Evolutionary conservation across 352 stramenopile species (phyloP).

Genomic region (Globisporangium acanthophoron): DNA sequence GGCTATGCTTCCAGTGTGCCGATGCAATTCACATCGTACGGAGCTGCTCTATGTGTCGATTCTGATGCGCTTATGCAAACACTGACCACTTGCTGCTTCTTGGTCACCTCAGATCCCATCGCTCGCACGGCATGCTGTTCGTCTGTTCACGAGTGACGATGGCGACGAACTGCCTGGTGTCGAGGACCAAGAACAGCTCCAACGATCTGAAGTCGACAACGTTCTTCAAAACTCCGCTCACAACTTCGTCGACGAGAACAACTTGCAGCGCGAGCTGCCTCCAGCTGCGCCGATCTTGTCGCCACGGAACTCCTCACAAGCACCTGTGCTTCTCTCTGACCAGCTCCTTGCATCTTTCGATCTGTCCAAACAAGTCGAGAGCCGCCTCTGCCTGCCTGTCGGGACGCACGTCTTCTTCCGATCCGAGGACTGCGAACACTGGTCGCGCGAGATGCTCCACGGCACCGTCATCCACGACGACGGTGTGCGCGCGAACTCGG

Average conservation of each 20-base stretch:
- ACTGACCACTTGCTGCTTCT: background rate
- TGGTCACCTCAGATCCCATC: conserved; percentile 32
- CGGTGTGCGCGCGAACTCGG: conserved; percentile 13
- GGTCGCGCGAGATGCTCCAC: conserved; percentile 54
- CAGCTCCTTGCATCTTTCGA: background rate
- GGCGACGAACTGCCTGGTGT: background rate
- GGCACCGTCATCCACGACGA: conserved; percentile 30
- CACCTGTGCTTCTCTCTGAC: background rate
- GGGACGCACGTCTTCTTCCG: conserved; percentile 57
- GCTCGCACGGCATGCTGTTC: conserved; percentile 31
- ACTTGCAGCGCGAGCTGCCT: background rate
- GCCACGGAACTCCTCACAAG: conserved; percentile 5
- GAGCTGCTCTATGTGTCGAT: background rate
- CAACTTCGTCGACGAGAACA: background rate
- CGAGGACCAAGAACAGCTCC: background rate
- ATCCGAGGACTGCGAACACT: conserved; percentile 32
- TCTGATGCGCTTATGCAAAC: no score
- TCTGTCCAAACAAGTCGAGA: conserved; percentile 21
- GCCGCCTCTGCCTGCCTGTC: conserved; percentile 22
- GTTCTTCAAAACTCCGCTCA: background rate
- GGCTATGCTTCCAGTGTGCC: conserved; percentile 53
- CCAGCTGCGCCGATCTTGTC: conserved; percentile 7
- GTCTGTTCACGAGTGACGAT: background rate
- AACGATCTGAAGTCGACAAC: no score
- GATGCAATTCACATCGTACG: conserved; percentile 78